These are phyloP conservation scores for Xylogone sp. DNA, from an alignment of 2,329 filamentous ascomycete species.

Conservation along the genomic window DNA sequence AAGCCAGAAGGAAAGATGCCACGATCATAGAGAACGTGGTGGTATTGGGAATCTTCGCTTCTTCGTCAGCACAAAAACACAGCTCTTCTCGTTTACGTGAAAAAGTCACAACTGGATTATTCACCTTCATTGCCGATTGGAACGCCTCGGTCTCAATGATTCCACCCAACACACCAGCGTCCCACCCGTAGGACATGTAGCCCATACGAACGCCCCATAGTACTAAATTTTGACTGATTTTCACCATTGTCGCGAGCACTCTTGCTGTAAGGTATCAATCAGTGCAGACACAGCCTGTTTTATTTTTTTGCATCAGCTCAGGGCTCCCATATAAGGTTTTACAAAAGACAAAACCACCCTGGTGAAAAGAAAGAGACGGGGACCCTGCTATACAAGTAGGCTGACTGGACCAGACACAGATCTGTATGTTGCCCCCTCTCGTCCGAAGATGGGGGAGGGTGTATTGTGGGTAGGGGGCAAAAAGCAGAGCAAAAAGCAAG, in stretches of 20 bases:
- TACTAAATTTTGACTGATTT: not conserved
- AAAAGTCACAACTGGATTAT: too few species aligned
- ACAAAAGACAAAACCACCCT: too few species aligned
- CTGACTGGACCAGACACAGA: too few species aligned
- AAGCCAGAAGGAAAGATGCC: conserved; percentile 26
- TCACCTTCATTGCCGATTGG: conserved; percentile 27
- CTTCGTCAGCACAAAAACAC: not conserved
- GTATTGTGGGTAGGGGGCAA: not conserved
- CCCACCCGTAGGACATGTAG: conserved; percentile 32
- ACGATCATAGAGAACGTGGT: conserved; percentile 26
- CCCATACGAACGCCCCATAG: conserved; percentile 17
- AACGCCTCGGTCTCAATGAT: conserved; percentile 26
- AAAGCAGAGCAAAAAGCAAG: not conserved
- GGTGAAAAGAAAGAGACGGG: too few species aligned
- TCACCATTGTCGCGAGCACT: not conserved
- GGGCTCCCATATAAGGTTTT: too few species aligned
- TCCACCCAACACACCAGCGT: conserved; percentile 31
- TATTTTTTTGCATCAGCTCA: not conserved
- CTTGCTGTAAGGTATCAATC: not conserved
- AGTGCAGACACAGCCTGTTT: not conserved
- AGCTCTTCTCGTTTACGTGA: not conserved
- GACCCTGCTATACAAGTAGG: too few species aligned
- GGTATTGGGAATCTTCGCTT: conserved; percentile 18
- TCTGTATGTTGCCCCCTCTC: too few species aligned
- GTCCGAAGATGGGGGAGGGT: too few species aligned